These are phyloP conservation scores for Didymella segeticola DNA, from an alignment of 2,329 filamentous ascomycete species.

Conservation along the genomic window DNA sequence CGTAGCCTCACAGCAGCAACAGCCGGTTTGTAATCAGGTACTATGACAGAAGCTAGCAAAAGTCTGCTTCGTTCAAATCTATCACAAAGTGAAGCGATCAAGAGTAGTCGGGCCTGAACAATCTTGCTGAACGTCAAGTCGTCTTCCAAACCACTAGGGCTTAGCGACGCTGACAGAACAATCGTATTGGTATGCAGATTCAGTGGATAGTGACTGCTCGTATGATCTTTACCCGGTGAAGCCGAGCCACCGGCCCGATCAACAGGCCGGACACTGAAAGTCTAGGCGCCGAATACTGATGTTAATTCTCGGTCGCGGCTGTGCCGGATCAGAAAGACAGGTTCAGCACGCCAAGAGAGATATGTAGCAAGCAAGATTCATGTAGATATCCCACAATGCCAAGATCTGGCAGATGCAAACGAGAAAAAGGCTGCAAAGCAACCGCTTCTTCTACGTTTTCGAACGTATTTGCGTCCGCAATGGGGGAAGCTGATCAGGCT, in stretches of 20 bases:
- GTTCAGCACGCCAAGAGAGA: background rate
- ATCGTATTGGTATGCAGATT: background rate
- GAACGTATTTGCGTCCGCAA: background rate
- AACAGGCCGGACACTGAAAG: background rate
- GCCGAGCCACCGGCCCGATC: constrained; percentile 13
- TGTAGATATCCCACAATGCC: too few species aligned
- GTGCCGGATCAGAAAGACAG: background rate
- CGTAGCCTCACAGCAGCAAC: background rate
- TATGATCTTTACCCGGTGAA: background rate
- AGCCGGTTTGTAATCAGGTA: background rate
- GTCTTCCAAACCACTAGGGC: too few species aligned
- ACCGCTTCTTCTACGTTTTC: background rate
- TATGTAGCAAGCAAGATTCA: background rate
- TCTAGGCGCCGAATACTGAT: background rate
- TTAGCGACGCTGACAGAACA: background rate
- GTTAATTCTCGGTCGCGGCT: background rate
- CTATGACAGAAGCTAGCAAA: too few species aligned
- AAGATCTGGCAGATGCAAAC: too few species aligned
- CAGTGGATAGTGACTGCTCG: background rate
- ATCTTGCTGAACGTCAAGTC: too few species aligned
- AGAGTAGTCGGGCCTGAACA: too few species aligned
- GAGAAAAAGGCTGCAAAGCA: background rate
- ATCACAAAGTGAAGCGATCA: background rate
- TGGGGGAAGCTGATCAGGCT: background rate
- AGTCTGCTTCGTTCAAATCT: too few species aligned